Percentiles rank a stretch among this genome's conserved stretches.
These are phyloP conservation scores for Colletotrichum shisoi DNA, from an alignment of 2,329 filamentous ascomycete species.

Conservation along the genomic window DNA sequence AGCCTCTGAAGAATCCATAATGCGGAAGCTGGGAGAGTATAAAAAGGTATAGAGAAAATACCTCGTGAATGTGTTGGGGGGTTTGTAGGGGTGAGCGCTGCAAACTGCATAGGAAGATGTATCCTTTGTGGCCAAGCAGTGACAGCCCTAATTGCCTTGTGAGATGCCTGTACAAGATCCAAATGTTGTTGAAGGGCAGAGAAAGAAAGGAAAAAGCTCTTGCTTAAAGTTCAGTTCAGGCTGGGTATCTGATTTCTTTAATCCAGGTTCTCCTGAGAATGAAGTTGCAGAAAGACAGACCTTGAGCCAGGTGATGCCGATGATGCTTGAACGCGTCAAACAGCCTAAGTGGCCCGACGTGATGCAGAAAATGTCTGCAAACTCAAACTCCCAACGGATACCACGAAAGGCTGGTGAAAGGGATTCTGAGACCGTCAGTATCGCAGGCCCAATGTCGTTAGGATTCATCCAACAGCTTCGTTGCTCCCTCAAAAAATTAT, in stretches of 20 bases:
- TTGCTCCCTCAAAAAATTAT: constrained; percentile 32
- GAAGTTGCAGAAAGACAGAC: neutral
- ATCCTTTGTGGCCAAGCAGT: neutral
- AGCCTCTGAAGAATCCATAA: constrained; percentile 33
- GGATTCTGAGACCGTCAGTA: neutral
- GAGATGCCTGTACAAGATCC: neutral
- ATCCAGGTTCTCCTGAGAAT: neutral
- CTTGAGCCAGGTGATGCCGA: neutral
- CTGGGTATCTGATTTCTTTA: constrained; percentile 1
- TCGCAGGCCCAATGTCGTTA: constrained; percentile 14
- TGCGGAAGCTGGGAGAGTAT: neutral
- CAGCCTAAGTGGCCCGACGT: neutral
- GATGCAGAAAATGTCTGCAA: neutral
- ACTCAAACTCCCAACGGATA: neutral
- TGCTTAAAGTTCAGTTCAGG: neutral
- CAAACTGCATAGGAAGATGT: neutral
- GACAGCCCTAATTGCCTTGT: neutral
- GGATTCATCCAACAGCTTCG: constrained; percentile 11
- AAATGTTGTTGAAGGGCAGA: neutral
- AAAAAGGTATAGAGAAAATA: neutral
- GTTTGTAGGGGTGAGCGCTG: neutral
- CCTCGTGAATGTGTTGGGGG: neutral
- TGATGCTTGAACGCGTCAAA: neutral
- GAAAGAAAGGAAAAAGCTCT: neutral
- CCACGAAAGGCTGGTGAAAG: neutral